Evolutionary conservation across 768 basidiomycete species (phyloP), one percentile per base, ranked within the genome.

Genomic region (Galerina sulciceps): DNA sequence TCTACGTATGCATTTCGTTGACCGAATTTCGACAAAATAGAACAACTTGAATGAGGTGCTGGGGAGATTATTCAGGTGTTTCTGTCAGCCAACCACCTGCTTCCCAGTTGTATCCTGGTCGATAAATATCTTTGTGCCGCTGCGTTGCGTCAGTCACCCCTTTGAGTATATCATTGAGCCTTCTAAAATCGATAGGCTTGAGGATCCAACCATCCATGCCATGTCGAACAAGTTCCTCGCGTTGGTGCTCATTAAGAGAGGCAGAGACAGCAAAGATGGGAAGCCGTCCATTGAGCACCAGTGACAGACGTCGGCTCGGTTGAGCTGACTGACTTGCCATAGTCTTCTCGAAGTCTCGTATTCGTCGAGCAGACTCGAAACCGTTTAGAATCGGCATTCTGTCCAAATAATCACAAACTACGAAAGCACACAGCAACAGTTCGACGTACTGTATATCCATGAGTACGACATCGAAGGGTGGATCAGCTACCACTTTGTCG

Each of bases 201-300:
- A 93, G 74, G 15, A 92, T 83, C 90, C 90, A 94, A 4, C 91
- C 92, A 67, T 92, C 90, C 69, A 92, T 81, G 40, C 90, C 86
- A 45, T 78, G 71, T 11, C 75, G 68, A 8, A 75, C 71, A 51
- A 92, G 72, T 53, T 87, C 80, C 0, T 78, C 71, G 3, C 84
- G 79, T 65, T 89, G 85, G 15, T 71, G 72, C 62, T 89, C 87
- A 37, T 73, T 68, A 9, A 93, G 75, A 11, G 89, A 90, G 1
- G 91, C 91, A 2, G 89, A 90, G 14, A 94, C 91, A 26, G 90
- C 92, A 60, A 94, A 87, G 51, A 93, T 89, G 5, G 91, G 91
- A 44, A 93, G 84, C 10, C 89, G 82, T 0, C 83, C 84, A 65
- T 89, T 87, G 36, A 87, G 70, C 22, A 64, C 62, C 42, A 81